Evolutionary conservation across 208 protist species (phyloP).

Genomic region (Leishmania lainsoni): DNA sequence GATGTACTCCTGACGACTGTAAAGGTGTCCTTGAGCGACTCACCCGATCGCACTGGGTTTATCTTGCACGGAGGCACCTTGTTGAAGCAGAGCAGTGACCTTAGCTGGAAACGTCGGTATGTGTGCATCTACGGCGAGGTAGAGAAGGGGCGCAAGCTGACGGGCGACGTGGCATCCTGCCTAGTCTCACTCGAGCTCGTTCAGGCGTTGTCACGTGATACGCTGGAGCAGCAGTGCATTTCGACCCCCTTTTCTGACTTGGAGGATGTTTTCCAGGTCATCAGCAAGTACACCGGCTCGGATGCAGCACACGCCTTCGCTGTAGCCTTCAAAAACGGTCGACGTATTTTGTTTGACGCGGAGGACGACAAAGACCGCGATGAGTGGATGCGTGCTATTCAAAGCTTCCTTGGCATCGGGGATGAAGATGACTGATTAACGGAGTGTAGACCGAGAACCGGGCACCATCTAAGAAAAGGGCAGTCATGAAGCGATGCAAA

Average conservation of each 20-base stretch:
- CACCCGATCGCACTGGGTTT: conserved; percentile 40
- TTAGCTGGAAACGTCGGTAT: conserved; percentile 74
- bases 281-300: conserved; percentile 74
- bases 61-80: conserved; percentile 59
- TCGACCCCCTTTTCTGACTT: conserved; percentile 65
- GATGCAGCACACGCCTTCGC: conserved; percentile 70
- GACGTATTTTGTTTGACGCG: conserved; percentile 68
- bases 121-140: conserved; percentile 72
- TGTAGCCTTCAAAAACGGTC: conserved; percentile 75
- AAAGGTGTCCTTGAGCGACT: conserved; percentile 49
- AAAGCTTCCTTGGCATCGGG: conserved; percentile 71
- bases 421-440: conserved; percentile 62
- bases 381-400: conserved; percentile 79
- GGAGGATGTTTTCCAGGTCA: conserved; percentile 76
- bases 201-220: conserved; percentile 69
- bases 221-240: conserved; percentile 76
- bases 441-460: not conserved
- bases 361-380: conserved; percentile 50
- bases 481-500: not conserved
- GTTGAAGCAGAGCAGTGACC: conserved; percentile 72
- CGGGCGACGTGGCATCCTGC: conserved; percentile 52
- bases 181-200: conserved; percentile 54
- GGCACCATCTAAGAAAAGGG: not conserved
- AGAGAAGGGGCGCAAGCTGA: conserved; percentile 37
- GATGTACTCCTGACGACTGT: conserved; percentile 42